These are phyloP conservation scores for Nakazawaea anatomiae DNA, from an alignment of 805 yeast species.

Conservation along the genomic window DNA sequence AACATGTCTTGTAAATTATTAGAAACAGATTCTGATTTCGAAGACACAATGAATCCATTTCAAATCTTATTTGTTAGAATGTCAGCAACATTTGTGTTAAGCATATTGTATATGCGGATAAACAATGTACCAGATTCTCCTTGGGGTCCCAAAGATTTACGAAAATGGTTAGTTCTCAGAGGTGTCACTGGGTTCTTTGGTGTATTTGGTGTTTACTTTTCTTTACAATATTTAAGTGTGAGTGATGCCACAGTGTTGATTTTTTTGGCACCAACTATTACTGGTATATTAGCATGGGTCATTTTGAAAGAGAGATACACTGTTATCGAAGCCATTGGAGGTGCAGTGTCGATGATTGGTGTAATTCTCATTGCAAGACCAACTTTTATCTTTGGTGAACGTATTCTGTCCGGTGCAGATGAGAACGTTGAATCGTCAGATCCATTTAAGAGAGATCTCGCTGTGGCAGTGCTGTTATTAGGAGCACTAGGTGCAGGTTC, in stretches of 20 bases:
- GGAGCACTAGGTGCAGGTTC: constrained; percentile 68
- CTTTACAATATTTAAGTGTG: constrained; percentile 65
- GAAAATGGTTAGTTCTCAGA: constrained; percentile 50
- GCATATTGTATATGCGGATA: constrained; percentile 48
- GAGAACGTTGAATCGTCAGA: constrained; percentile 44
- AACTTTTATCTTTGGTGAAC: constrained; percentile 52
- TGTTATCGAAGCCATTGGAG: constrained; percentile 61
- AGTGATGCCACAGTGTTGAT: constrained; percentile 81
- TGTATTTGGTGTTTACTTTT: constrained; percentile 71
- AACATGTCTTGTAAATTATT: constrained; percentile 68
- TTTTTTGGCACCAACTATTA: constrained; percentile 70
- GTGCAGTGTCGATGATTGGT: constrained; percentile 63
- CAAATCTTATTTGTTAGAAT: constrained; percentile 77
- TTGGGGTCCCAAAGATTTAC: constrained; percentile 57
- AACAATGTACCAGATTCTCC: constrained; percentile 55
- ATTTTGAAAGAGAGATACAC: constrained; percentile 64
- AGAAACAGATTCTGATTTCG: constrained; percentile 56
- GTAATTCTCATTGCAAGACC: constrained; percentile 83
- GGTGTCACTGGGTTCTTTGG: constrained; percentile 77
- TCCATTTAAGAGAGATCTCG: constrained; percentile 51
- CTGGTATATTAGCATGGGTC: constrained; percentile 68
- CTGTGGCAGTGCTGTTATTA: constrained; percentile 54
- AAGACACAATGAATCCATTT: constrained; percentile 62
- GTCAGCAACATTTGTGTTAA: constrained; percentile 60
- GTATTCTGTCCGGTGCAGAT: constrained; percentile 14